These are phyloP conservation scores for Fusarium multiceps DNA, from an alignment of 2,329 filamentous ascomycete genomes.

Conservation along the genomic window DNA sequence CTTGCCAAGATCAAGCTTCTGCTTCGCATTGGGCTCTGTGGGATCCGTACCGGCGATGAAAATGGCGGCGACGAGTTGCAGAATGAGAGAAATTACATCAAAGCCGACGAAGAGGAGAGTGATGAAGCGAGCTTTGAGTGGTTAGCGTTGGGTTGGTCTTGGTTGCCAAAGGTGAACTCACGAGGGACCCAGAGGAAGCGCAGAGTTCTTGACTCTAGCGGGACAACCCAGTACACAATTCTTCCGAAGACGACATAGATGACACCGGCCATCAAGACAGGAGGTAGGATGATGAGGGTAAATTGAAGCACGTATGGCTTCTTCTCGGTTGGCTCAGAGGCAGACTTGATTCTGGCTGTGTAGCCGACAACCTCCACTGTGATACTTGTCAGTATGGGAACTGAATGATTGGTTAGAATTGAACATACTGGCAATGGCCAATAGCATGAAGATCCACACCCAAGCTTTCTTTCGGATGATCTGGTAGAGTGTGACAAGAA, in stretches of 20 bases:
- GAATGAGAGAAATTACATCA: constrained; percentile 53
- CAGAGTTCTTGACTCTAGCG: constrained; percentile 30
- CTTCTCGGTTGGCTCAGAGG: constrained; percentile 27
- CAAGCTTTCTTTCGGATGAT: constrained; percentile 33
- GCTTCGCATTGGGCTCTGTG: constrained; percentile 48
- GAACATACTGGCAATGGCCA: constrained; percentile 35
- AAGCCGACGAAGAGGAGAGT: constrained; percentile 57
- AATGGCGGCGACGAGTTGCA: constrained; percentile 55
- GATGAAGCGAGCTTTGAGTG: constrained; percentile 26
- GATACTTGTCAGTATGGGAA: background rate
- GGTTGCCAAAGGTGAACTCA: background rate
- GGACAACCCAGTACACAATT: constrained; percentile 41
- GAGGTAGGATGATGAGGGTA: constrained; percentile 35
- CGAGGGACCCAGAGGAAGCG: constrained; percentile 40
- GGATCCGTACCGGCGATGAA: constrained; percentile 53
- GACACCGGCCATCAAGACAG: constrained; percentile 42
- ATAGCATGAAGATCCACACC: constrained; percentile 37
- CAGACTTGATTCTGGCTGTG: constrained; percentile 27
- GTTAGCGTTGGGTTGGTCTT: too few relatives aligned
- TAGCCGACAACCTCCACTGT: constrained; percentile 38
- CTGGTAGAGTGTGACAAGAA: constrained; percentile 29
- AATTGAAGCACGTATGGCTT: constrained; percentile 39
- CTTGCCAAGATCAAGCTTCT: constrained; percentile 37
- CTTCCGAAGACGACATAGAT: constrained; percentile 43
- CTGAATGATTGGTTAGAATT: accelerated